Evolutionary conservation across 2,329 filamentous ascomycete genomes (phyloP).

Genomic region (Aspergillus glaucus): DNA sequence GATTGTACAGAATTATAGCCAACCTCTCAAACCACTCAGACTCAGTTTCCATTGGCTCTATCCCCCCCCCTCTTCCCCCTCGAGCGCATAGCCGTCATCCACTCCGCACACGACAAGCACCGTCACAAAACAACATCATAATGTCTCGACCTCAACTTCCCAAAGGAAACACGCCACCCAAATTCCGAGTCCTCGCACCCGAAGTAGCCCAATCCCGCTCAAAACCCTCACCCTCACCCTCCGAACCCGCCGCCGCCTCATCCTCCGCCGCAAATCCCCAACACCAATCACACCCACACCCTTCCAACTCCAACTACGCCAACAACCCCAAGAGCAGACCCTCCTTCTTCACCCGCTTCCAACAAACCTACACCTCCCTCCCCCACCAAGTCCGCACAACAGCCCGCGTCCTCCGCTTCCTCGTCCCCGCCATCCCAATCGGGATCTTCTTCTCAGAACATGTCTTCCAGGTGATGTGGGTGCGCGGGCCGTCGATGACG

Average conservation of each 20-base stretch:
- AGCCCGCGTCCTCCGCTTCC: conserved; percentile 20
- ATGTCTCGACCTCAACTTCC: conserved; percentile 6
- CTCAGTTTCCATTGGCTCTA: background rate
- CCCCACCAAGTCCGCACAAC: conserved; percentile 21
- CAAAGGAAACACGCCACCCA: conserved; percentile 4
- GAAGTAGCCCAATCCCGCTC: conserved; percentile 12
- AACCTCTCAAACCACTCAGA: no score
- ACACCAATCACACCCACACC: background rate
- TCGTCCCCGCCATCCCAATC: conserved; percentile 33
- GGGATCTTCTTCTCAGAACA: conserved; percentile 36
- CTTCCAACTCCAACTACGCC: conserved; percentile 1
- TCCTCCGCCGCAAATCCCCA: background rate
- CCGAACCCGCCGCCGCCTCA: conserved; percentile 1
- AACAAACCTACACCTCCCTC: conserved; percentile 21
- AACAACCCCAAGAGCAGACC: conserved; percentile 7
- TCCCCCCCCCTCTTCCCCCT: background rate
- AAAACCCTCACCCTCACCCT: conserved; percentile 1
- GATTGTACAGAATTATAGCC: background rate
- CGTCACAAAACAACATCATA: background rate
- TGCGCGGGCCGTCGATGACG: conserved; percentile 61
- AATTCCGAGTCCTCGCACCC: conserved; percentile 15
- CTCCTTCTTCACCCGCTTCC: conserved; percentile 20
- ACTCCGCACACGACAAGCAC: background rate
- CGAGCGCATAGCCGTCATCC: background rate
- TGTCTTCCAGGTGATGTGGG: conserved; percentile 36